Base-by-base conservation (phyloP, 2,329 filamentous ascomycete species). In the Dactylellina haptotyla region DNA sequence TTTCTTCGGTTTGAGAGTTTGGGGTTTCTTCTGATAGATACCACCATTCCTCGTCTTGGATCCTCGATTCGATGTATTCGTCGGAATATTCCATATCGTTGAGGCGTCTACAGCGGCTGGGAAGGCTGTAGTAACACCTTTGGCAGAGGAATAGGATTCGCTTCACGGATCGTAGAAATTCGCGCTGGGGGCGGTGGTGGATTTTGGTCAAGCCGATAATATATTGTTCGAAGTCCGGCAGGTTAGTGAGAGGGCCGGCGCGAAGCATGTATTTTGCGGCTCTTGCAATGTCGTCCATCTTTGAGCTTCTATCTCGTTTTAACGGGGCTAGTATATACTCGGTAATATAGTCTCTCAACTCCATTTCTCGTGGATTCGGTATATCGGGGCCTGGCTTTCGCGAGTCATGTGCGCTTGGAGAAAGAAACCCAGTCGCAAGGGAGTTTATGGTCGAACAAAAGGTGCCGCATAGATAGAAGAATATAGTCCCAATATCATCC, bases 391-490 rank as follows among this genome's bases (percentile, higher is more conserved):
- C 4, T 4, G 23, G 3, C 4, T 45, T 12, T 3, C 20, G 46
- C 18, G 5, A 30, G 20, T 4, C 10, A n/a, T 48, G 28, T 14
- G 6, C 1, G 20, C 20, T 2, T 4, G 18, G 5, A 53, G 32
- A 20, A 25, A 25, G 4, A 20, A 14, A n/a, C 14, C 37, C 23
- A 30, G 4, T 30, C 4, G 20, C n/a, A 26, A 39, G n/a, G 8
- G 28, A 18, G 16, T 18, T 25, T 2, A 37, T 50, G 8, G 54
- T 45, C 16, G 58, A 62, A 20, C 34, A 41, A 20, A 43, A 45
- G 6, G 59, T 53, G 6, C 59, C 59, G 20, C 46, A 53, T 8
- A 64, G 59, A 23, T 64, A 64, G 12, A 54, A 14, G 26, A 64
- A 64, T n/a, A 64, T 25, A 12, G 43, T 20, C 9, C 59, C 59